Evolutionary conservation across 495 filamentous ascomycete species (phyloP), one percentile per base, ranked within the genome.

Genomic region (Aspergillus saccharolyticus): DNA sequence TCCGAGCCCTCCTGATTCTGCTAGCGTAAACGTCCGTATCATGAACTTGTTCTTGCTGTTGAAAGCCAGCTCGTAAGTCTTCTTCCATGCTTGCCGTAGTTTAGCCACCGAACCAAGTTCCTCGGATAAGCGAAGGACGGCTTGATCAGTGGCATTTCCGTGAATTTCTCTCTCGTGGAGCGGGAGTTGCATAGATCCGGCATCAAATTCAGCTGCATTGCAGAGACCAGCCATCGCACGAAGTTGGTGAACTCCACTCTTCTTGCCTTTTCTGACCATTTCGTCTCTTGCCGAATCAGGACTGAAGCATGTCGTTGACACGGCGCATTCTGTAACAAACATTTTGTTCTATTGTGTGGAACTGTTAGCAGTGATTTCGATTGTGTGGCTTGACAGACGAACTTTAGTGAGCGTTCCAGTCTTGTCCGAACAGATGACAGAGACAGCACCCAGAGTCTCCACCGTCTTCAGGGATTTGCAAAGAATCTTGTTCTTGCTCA

Each of bases 21-120:
- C 39, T 0, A 47, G 15, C 17, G 25, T 56, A 4, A 69, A 54
- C 1, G 54, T 59, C 7, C 60, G 66, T 50, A 88, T 76, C 85
- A 88, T 89, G 67, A 81, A 89, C 64, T 89, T 90, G 66, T 88
- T 89, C 71, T 87, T 87, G 68, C 80, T 84, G 64, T 89, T 89
- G 68, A 90, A 89, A 1, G 80, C 79, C 3, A 89, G 62, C 53
- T 85, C 79, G 63, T 79, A 88, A 9, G 76, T 72, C 45, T 77
- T 82, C 42, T 77, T 75, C 80, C 82, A 85, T 20, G 69, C 62
- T 15, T 75, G 62, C 14, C 78, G 73, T 5, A 84, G 63, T 17
- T 81, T 71, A 4, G 19, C 25, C 1, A 63, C 62, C 0, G 81
- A 65, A 0, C 76, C 63, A 4, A 87, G 69, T 8, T 67, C 66